These are phyloP conservation scores for Emergomyces orientalis DNA, from an alignment of 2,329 filamentous ascomycete species.

Conservation along the genomic window DNA sequence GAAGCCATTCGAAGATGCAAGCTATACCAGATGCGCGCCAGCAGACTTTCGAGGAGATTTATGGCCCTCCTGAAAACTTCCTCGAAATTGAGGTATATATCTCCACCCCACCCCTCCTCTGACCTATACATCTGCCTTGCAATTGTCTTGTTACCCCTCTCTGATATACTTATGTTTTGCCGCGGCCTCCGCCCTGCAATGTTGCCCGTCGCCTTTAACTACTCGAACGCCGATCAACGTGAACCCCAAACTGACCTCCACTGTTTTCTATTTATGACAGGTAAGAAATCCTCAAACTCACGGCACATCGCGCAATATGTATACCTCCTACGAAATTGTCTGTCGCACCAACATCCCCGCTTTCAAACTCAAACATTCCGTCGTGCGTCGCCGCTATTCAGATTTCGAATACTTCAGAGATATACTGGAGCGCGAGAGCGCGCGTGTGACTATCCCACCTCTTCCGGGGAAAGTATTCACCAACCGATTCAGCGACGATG, in stretches of 20 bases:
- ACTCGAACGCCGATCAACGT: background rate
- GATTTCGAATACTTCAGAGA: slow-evolving; percentile 99
- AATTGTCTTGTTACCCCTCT: background rate
- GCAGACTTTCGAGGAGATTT: slow-evolving; percentile 98
- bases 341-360: slow-evolving; percentile 98
- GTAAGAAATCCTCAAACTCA: slow-evolving; percentile 89
- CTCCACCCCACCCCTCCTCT: background rate
- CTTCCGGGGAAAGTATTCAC: slow-evolving; percentile 96
- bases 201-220: background rate
- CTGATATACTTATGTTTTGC: background rate
- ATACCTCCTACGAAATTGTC: slow-evolving; percentile 97
- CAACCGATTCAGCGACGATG: slow-evolving; percentile 94
- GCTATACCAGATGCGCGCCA: slow-evolving; percentile 61
- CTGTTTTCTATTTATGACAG: slow-evolving; percentile 39
- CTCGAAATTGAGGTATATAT: slow-evolving; percentile 74
- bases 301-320: slow-evolving; percentile 90
- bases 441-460: slow-evolving; percentile 89
- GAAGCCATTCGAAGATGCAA: slow-evolving; percentile 41
- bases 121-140: background rate
- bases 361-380: slow-evolving; percentile 86
- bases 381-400: slow-evolving; percentile 86
- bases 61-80: slow-evolving; percentile 96
- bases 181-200: background rate
- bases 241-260: slow-evolving; percentile 2
- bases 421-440: slow-evolving; percentile 89